These are phyloP conservation scores for Alternaria gansuensis DNA, from an alignment of 2,329 filamentous ascomycete genomes.

Conservation along the genomic window DNA sequence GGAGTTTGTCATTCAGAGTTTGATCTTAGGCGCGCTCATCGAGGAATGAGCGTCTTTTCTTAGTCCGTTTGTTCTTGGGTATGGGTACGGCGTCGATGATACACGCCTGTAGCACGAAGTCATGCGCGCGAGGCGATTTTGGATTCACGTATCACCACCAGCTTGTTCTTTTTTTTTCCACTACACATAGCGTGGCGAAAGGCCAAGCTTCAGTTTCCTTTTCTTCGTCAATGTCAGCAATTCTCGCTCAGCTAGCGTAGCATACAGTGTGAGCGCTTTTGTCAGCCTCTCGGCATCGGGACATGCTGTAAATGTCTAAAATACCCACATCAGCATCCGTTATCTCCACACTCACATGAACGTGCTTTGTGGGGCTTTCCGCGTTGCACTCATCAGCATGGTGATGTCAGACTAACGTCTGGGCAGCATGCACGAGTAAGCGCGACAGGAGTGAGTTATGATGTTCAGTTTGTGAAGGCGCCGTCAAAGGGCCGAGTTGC, in stretches of 20 bases:
- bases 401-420: not conserved
- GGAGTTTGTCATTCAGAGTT: conserved; percentile 89
- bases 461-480: not conserved
- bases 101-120: not conserved
- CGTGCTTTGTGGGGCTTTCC: not conserved
- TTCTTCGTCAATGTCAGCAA: not conserved
- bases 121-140: not conserved
- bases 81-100: not conserved
- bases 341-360: not conserved
- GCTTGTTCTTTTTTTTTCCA: not conserved
- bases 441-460: not conserved
- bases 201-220: not conserved
- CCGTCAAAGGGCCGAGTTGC: not conserved
- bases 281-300: not conserved
- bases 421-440: not conserved
- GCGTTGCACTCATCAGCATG: not conserved
- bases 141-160: conserved; percentile 6
- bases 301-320: not conserved
- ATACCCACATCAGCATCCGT: not conserved
- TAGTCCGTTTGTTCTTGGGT: not conserved
- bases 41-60: conserved; percentile 58
- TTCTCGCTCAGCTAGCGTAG: not conserved
- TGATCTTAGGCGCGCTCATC: conserved; percentile 83
- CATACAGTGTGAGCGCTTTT: not conserved
- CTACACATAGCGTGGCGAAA: not conserved